Evolutionary conservation across 2,329 filamentous ascomycete species (phyloP), one percentile per base, ranked within the genome.

Genomic region (Apiospora koreana): DNA sequence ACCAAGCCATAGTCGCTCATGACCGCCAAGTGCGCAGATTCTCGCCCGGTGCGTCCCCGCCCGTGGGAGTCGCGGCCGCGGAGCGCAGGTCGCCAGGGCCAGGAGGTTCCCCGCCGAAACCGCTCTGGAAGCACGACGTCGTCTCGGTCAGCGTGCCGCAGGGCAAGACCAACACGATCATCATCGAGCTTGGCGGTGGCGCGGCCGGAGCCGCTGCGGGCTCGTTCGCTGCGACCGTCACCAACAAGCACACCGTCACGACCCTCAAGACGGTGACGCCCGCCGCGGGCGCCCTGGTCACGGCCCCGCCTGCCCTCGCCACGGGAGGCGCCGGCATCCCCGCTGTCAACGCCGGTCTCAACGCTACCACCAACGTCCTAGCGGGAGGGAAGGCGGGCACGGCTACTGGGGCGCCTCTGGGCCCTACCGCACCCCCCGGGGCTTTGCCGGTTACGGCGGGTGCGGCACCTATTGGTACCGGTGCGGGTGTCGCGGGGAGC

Each of bases 141-240:
- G 25, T 45, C 28, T 21, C 58, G 28, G 38, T 31, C 58, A 31
- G n/a, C 28, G 28, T 64, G 28, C 58, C 58, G 25, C 28, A 41
- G 28, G 58, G 58, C 28, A 14, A 64, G 58, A 35, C 28, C 58
- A 64, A 35, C 58, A 21, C 38, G 18, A 21, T 64, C 42, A 46
- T 67, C 65, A 62, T 62, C 54, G 31, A 62, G 7, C 54, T 62
- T 3, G 54, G 54, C 0, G 54, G 54, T 3, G 23, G 28, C 2
- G 64, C n/a, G 1, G 64, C 14, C 6, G 64, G 68, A 10, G 67
- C 45, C 21, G 62, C 64, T 6, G 42, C 21, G 28, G 12, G 41
- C 18, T 58, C 46, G 28, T 58, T 58, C 4, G 68, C 68, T 3
- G 42, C 35, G n/a, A 65, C 68, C n/a, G 68, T 69, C 18, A 66